These are phyloP conservation scores for Bacterosira constricta DNA, from an alignment of 108 stramenopile genomes.

Conservation along the genomic window DNA sequence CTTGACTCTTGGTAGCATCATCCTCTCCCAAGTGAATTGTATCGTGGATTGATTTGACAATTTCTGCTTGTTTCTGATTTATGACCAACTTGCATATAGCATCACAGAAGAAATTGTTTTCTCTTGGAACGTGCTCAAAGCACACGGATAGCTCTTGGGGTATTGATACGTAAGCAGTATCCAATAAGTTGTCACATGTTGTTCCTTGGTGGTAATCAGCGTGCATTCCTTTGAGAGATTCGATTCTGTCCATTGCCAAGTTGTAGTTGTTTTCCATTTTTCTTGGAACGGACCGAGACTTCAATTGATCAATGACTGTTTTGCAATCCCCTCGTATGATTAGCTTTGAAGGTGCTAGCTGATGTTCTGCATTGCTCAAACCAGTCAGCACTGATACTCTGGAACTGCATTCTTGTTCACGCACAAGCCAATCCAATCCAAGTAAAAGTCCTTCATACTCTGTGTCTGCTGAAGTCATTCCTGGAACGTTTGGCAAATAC, in stretches of 20 bases:
- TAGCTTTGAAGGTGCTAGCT: constrained; percentile 5
- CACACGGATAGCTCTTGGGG: constrained; percentile 1
- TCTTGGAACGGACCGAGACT: constrained; percentile 54
- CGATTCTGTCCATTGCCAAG: constrained; percentile 19
- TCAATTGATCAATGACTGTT: constrained; percentile 70
- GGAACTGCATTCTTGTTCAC: constrained; percentile 10
- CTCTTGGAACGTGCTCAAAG: constrained; percentile 59
- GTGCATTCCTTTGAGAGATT: constrained; percentile 18
- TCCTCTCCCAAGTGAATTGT: constrained; percentile 24
- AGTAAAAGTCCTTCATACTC: constrained; percentile 73
- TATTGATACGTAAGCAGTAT: background rate
- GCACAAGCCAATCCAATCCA: constrained; percentile 54
- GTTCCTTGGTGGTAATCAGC: background rate
- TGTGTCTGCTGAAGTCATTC: constrained; percentile 67
- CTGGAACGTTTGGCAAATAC: constrained; percentile 31
- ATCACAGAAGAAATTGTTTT: constrained; percentile 63
- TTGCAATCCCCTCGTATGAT: constrained; percentile 77
- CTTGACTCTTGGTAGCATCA: background rate
- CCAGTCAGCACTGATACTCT: background rate
- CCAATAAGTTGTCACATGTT: background rate
- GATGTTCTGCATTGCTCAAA: background rate
- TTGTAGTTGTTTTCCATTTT: constrained; percentile 55
- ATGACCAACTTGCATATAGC: constrained; percentile 47
- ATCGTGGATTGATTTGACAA: constrained; percentile 21
- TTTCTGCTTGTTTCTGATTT: constrained; percentile 19